These are phyloP conservation scores for Rubus idaeus DNA, from an alignment of 306 rosid genomes.

Conservation along the genomic window DNA sequence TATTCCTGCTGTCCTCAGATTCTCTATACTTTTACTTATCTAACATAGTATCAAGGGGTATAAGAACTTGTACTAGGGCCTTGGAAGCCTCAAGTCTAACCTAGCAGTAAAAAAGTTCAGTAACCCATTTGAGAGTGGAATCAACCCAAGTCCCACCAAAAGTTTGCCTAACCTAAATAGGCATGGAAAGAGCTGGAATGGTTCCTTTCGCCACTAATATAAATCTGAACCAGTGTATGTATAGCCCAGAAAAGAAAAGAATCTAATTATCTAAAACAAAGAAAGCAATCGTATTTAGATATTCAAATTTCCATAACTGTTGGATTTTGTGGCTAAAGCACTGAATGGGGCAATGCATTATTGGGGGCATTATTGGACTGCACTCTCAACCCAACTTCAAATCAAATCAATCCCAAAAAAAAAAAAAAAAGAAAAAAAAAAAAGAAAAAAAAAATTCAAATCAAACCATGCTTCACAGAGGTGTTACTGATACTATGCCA, in stretches of 20 bases:
- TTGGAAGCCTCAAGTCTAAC: background rate
- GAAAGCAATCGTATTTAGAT: background rate
- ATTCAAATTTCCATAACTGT: background rate
- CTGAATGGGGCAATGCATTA: constrained; percentile 3
- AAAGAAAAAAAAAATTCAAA: background rate
- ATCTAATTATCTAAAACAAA: background rate
- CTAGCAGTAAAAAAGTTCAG: background rate
- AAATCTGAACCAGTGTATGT: background rate
- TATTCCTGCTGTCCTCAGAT: background rate
- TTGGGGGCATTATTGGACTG: background rate
- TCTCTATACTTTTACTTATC: background rate
- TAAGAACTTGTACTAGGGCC: background rate
- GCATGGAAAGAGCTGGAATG: constrained; percentile 1
- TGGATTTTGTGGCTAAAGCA: background rate
- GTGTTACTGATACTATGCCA: background rate
- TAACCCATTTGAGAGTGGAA: background rate
- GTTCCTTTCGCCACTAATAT: background rate
- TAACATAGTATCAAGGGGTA: no score
- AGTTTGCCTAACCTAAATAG: constrained; percentile 1
- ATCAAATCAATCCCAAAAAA: constrained; percentile 1
- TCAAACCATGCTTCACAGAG: background rate
- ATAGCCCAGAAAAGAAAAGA: constrained; percentile 8
- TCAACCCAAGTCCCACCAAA: background rate
- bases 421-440: background rate
- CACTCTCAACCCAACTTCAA: background rate